phyloP scores from a whole-genome alignment of 73 alveolate species.

The Tetrahymena elliotti region DNA sequence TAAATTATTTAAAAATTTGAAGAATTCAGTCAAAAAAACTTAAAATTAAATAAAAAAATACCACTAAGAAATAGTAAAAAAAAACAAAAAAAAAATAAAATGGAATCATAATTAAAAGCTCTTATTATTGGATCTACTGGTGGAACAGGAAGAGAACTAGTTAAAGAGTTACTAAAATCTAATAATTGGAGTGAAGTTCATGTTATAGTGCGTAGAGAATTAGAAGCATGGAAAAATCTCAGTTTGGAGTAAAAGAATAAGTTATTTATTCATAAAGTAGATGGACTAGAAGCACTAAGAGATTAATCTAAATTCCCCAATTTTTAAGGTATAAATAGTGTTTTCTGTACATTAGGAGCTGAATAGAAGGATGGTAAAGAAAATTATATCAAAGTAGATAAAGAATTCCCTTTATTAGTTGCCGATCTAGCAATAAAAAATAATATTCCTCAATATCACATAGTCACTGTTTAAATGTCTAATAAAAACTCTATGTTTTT shows the following conservation, averaged over 20 bases:
- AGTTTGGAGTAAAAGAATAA: conserved; percentile 28
- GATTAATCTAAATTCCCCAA: conserved; percentile 1
- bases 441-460: background rate
- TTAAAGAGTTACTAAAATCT: conserved; percentile 5
- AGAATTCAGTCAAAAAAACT: background rate
- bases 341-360: background rate
- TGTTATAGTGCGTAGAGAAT: conserved; percentile 24
- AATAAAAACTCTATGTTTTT: background rate
- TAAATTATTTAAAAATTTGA: too few relatives aligned
- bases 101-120: conserved; percentile 20
- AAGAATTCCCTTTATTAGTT: background rate
- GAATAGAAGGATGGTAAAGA: background rate
- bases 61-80: too few relatives aligned
- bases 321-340: background rate
- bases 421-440: background rate
- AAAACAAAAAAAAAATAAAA: background rate
- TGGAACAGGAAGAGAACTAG: conserved; percentile 39
- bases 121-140: conserved; percentile 49
- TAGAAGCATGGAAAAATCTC: conserved; percentile 30
- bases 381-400: background rate
- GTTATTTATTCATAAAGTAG: conserved; percentile 26
- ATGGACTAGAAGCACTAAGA: conserved; percentile 29
- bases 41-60: background rate
- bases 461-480: background rate
- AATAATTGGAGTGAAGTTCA: conserved; percentile 16